A percentile compares a stretch with the other conserved stretches of the same genome.
phyloP scores from a whole-genome alignment of 371 early-diverging fungal genomes.

The Blakeslea trispora region DNA sequence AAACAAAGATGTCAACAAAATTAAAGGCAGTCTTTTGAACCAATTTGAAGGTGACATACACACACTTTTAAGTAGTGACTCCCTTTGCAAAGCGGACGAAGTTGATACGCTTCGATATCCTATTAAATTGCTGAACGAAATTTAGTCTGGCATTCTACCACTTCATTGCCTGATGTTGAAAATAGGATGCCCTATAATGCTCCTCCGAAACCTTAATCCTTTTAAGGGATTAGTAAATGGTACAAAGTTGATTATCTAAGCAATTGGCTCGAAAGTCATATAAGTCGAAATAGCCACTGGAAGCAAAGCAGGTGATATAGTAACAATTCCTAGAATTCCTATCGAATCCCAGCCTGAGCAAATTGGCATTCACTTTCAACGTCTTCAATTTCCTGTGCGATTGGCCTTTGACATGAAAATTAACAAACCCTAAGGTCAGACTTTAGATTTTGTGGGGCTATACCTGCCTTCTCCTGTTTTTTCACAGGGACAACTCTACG shows the following conservation, averaged over 20 bases:
- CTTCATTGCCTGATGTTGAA: constrained; percentile 26
- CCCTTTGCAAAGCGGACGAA: background rate
- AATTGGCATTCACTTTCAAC: background rate
- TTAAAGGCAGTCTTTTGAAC: constrained; percentile 1
- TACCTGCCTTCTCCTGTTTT: constrained; percentile 21
- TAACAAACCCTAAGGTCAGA: constrained; percentile 38
- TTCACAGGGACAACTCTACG: constrained; percentile 11
- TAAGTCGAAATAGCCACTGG: constrained; percentile 3
- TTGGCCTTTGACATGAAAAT: constrained; percentile 34
- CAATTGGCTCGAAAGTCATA: background rate
- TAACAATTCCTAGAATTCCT: background rate
- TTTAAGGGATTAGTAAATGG: constrained; percentile 31
- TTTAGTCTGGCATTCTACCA: constrained; percentile 19
- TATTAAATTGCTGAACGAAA: constrained; percentile 8
- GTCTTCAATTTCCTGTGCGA: constrained; percentile 23
- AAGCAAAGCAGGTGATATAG: background rate
- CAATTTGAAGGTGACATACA: background rate
- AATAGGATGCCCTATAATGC: constrained; percentile 30
- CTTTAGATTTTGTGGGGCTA: constrained; percentile 20
- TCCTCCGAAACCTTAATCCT: constrained; percentile 29
- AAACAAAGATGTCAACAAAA: constrained; percentile 3
- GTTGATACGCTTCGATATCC: background rate
- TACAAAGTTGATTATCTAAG: constrained; percentile 3
- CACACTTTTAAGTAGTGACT: background rate
- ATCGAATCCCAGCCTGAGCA: background rate